phyloP scores from a whole-genome alignment of 441 rosid genomes.

The Raphanus hybrid region DNA sequence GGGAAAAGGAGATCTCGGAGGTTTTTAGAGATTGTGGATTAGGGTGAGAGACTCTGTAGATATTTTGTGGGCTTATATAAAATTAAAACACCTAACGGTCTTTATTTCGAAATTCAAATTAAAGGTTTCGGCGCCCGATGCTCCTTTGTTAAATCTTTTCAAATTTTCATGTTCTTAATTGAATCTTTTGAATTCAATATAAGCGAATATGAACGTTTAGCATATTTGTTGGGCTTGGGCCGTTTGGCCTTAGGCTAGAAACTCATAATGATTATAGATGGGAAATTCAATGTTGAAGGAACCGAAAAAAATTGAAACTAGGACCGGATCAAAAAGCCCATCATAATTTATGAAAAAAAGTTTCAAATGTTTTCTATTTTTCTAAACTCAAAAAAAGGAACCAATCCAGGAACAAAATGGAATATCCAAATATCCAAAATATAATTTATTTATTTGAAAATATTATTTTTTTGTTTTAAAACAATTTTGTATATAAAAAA shows the following conservation, averaged over 20 bases:
- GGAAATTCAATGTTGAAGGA: too few species aligned
- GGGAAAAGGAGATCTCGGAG: neutral
- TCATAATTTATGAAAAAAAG: too few species aligned
- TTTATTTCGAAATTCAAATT: slow-evolving; percentile 43
- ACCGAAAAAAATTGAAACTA: too few species aligned
- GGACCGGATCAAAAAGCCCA: too few species aligned
- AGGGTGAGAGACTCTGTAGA: neutral
- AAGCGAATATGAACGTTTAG: neutral
- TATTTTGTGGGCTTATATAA: slow-evolving; percentile 18
- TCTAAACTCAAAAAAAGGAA: too few species aligned
- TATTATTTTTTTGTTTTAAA: too few species aligned
- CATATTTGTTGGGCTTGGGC: neutral
- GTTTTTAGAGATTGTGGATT: neutral
- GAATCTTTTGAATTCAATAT: neutral
- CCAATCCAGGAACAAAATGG: too few species aligned
- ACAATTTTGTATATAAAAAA: too few species aligned
- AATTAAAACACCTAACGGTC: slow-evolving; percentile 50
- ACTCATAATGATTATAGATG: neutral
- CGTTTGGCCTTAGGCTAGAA: neutral
- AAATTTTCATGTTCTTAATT: neutral
- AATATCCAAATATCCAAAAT: too few species aligned
- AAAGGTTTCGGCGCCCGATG: slow-evolving; percentile 20
- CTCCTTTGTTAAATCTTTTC: slow-evolving; percentile 6
- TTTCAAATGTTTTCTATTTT: too few species aligned
- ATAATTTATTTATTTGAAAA: too few species aligned